phyloP scores from a whole-genome alignment of 495 filamentous ascomycete genomes.

The Parmelia sp. region DNA sequence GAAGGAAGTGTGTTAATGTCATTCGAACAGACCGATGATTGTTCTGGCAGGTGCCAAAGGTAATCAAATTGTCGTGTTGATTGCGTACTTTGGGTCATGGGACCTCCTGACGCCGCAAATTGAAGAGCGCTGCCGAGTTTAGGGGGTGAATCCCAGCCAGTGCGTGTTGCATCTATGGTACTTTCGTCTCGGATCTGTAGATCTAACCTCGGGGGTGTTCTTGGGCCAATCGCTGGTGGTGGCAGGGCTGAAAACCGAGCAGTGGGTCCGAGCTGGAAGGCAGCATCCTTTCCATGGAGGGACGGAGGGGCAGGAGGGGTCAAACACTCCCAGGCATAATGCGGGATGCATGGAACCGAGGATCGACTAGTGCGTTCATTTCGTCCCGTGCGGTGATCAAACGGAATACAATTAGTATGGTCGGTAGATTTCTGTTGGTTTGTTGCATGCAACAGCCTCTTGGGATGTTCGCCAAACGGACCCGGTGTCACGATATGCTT shows the following conservation, averaged over 20 bases:
- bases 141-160: background rate
- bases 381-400: background rate
- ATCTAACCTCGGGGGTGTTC: background rate
- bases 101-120: background rate
- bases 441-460: background rate
- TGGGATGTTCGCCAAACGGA: too few relatives aligned
- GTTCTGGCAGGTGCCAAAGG: background rate
- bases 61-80: background rate
- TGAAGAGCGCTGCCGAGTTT: background rate
- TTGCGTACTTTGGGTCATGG: background rate
- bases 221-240: constrained; percentile 1
- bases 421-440: background rate
- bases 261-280: background rate
- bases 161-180: background rate
- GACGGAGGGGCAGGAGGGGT: background rate
- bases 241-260: constrained; percentile 5
- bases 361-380: background rate
- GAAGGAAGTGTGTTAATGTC: background rate
- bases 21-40: background rate
- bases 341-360: background rate
- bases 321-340: background rate
- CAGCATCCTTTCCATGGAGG: background rate
- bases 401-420: background rate
- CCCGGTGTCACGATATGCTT: background rate
- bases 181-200: too few relatives aligned